Evolutionary conservation across 2,329 filamentous ascomycete genomes (phyloP).

Genomic region (Orbilia oligospora): DNA sequence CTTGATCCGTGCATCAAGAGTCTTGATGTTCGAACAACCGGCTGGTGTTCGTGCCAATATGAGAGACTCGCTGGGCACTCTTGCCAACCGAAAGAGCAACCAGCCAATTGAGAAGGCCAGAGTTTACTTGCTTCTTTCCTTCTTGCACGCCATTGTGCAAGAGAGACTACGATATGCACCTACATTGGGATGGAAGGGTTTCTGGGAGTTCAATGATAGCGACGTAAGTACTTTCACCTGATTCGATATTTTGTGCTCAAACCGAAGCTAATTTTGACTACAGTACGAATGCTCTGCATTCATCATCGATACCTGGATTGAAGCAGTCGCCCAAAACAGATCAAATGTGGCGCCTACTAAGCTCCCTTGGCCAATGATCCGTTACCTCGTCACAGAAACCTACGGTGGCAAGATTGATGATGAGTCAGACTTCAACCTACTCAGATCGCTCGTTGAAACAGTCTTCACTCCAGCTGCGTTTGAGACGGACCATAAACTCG

Average conservation of each 20-base stretch:
- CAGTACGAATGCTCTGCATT: constrained; percentile 97
- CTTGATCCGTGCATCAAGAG: constrained; percentile 88
- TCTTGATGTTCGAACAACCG: constrained; percentile 98
- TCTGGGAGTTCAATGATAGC: constrained; percentile 99
- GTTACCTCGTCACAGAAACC: constrained; percentile 89
- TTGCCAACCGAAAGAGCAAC: constrained; percentile 82
- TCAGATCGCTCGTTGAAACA: constrained; percentile 80
- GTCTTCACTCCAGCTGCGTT: constrained; percentile 91
- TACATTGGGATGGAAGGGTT: constrained; percentile 94
- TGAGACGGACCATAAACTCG: constrained; percentile 90
- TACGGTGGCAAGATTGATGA: constrained; percentile 99
- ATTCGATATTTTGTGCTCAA: constrained; percentile 7
- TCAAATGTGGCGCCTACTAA: constrained; percentile 94
- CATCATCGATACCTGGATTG: constrained; percentile 96
- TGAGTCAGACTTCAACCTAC: constrained; percentile 82
- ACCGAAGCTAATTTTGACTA: constrained; percentile 61
- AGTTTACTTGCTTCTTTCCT: constrained; percentile 90
- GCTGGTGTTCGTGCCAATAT: constrained; percentile 97
- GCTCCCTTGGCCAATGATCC: constrained; percentile 96
- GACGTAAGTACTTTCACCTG: constrained; percentile 77
- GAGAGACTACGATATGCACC: constrained; percentile 95
- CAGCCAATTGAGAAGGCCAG: constrained; percentile 91
- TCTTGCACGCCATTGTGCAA: constrained; percentile 95
- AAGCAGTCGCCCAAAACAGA: constrained; percentile 83
- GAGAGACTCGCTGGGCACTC: constrained; percentile 92